A percentile compares a stretch with the other conserved stretches of the same genome.
These are phyloP conservation scores for Aspergillus candidus DNA, from an alignment of 2,329 filamentous ascomycete genomes.

Conservation along the genomic window DNA sequence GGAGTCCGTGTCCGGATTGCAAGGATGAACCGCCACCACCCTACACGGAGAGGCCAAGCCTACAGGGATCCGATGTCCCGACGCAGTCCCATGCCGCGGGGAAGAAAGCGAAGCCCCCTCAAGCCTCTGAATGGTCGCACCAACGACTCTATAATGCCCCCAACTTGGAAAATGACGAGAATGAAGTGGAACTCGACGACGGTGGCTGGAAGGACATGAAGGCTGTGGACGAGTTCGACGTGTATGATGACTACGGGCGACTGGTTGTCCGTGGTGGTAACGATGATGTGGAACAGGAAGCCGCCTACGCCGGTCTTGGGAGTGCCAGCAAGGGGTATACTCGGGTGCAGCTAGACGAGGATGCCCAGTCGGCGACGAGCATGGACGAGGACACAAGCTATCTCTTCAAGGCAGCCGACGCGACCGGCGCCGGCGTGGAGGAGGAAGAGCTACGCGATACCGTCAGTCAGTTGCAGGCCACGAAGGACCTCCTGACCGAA, in stretches of 20 bases:
- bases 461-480: slow-evolving; percentile 85
- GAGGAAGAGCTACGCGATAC: slow-evolving; percentile 83
- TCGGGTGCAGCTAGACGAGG: slow-evolving; percentile 87
- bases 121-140: slow-evolving; percentile 82
- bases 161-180: slow-evolving; percentile 29
- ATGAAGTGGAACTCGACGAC: slow-evolving; percentile 55
- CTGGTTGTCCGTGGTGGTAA: slow-evolving; percentile 75
- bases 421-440: slow-evolving; percentile 56
- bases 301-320: slow-evolving; percentile 70
- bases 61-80: slow-evolving; percentile 4
- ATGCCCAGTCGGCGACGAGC: slow-evolving; percentile 87
- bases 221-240: slow-evolving; percentile 82
- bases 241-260: slow-evolving; percentile 90
- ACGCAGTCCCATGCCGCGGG: slow-evolving; percentile 13
- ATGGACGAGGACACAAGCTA: slow-evolving; percentile 97
- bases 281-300: slow-evolving; percentile 59
- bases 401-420: slow-evolving; percentile 70
- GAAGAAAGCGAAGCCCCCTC: slow-evolving; percentile 21
- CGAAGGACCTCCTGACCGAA: slow-evolving; percentile 90
- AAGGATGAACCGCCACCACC: slow-evolving; percentile 10
- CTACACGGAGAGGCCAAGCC: slow-evolving; percentile 11
- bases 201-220: slow-evolving; percentile 88
- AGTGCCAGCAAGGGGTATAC: slow-evolving; percentile 95
- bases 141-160: slow-evolving; percentile 61
- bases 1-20: background rate